A percentile compares a stretch with the other conserved stretches of the same genome.
Conservation (phyloP, 108 stramenopile genomes). For the Nitzschia sp. region DNA sequence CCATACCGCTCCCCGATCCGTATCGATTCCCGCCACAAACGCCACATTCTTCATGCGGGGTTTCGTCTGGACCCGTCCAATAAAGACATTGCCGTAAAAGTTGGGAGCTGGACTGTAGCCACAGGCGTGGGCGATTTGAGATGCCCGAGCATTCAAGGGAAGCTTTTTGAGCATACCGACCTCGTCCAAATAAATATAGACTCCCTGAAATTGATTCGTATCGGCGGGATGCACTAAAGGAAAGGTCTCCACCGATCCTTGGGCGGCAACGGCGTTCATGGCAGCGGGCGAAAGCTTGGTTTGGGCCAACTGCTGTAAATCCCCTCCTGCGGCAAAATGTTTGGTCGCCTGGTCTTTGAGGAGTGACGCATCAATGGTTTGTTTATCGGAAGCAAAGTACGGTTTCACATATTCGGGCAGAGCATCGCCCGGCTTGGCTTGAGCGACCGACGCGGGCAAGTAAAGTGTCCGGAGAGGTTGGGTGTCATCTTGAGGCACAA, state of each 20-base stretch:
- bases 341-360: conserved; percentile 62
- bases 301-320: conserved; percentile 9
- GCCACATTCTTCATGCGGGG: conserved; percentile 45
- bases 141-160: conserved; percentile 60
- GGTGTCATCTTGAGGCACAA: conserved; percentile 68
- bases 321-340: conserved; percentile 26
- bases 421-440: conserved; percentile 43
- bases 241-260: conserved; percentile 78
- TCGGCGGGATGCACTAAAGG: conserved; percentile 67
- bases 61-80: conserved; percentile 59
- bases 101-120: conserved; percentile 79
- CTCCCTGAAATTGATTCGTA: conserved; percentile 60
- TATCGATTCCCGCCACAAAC: conserved; percentile 47
- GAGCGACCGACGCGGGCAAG: conserved; percentile 28
- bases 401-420: conserved; percentile 57
- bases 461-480: conserved; percentile 49
- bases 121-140: conserved; percentile 46
- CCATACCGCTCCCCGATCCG: conserved; percentile 58
- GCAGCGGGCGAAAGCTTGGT: conserved; percentile 49
- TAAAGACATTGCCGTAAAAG: conserved; percentile 83
- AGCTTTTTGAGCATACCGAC: conserved; percentile 81
- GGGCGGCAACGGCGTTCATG: conserved; percentile 53
- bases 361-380: conserved; percentile 54
- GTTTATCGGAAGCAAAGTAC: conserved; percentile 54
- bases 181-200: conserved; percentile 84